These are phyloP conservation scores for Abrus precatorius DNA, from an alignment of 306 rosid genomes.

Conservation along the genomic window DNA sequence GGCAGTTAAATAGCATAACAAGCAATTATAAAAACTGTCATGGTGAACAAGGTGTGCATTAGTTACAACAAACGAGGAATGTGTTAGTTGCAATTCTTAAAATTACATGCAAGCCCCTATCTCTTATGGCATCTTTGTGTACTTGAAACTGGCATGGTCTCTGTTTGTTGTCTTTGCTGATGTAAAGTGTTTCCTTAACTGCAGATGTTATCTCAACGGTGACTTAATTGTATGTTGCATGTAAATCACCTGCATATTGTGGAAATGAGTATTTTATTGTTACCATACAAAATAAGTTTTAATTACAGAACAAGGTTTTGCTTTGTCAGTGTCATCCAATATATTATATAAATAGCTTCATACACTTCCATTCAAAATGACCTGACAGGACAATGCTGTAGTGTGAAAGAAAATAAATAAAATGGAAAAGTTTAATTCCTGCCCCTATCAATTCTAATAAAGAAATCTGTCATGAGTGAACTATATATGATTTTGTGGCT, in stretches of 20 bases:
- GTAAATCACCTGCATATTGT: background rate
- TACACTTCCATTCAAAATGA: constrained; percentile 9
- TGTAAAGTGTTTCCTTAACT: constrained; percentile 1
- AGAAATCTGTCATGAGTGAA: constrained; percentile 20
- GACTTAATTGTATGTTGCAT: constrained; percentile 13
- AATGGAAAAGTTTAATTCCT: background rate
- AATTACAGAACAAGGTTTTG: constrained; percentile 24
- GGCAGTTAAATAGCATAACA: constrained; percentile 5
- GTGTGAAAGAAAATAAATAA: constrained; percentile 12
- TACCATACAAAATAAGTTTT: constrained; percentile 3
- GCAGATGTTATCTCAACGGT: background rate
- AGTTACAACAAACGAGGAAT: background rate
- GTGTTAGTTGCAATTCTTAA: background rate
- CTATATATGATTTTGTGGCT: constrained; percentile 39
- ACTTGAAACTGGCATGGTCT: background rate
- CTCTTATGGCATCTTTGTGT: background rate
- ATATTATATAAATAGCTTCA: constrained; percentile 27
- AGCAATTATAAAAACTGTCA: background rate
- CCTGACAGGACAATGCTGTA: constrained; percentile 10
- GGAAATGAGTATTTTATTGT: constrained; percentile 29
- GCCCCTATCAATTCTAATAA: background rate
- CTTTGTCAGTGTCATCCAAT: constrained; percentile 7
- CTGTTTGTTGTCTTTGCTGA: background rate
- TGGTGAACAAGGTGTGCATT: background rate
- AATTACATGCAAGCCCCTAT: constrained; percentile 11